Evolutionary conservation across 371 early-diverging fungal genomes (phyloP), one percentile per base, ranked within the genome.

Genomic region (Apophysomyces trapeziformis): DNA sequence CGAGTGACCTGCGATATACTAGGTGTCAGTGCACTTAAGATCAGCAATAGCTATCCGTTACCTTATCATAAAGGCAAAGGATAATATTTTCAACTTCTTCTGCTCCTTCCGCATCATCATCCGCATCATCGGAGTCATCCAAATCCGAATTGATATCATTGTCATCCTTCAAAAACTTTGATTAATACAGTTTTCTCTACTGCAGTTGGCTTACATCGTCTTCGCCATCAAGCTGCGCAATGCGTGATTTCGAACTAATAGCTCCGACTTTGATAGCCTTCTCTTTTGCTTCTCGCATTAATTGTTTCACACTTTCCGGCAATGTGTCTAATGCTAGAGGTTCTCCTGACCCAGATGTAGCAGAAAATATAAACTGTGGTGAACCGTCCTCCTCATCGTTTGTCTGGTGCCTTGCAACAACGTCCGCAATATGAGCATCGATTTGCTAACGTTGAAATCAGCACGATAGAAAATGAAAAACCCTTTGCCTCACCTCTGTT

Each of bases 51-150:
- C 32, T 41, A 41, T 9, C 13, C 18, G 57, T 43, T 72, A 88
- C 92, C 82, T 97, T 97, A 72, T 97, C 99, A 75, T 95, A 97
- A 69, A 95, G 93, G 72, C 98, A 98, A 43, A 98, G 73, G 38
- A 96, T 93, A 63, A 96, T 89, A 69, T 97, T 89, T 56, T 89
- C 92, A 41, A 89, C 83, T 35, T 95, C 94, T 67, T 89, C 90
- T 37, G 82, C 89, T 47, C 89, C 92, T 47, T 91, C 93, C 5
- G 88, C 92, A 56, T 91, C 94, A 36, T 79, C 75, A 21, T 89
- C 90, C 14, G 92, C 93, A 32, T 86, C 87, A 61, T 92, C 91
- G 2, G 89, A 68, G 68, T 93, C 92, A 66, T 93, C 93, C 62
- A 96, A 78, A 67, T 95, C 96, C 13, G 95, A 95, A 72, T 90